Evolutionary conservation across 768 basidiomycete species (phyloP).

Genomic region (Suillus variegatus): DNA sequence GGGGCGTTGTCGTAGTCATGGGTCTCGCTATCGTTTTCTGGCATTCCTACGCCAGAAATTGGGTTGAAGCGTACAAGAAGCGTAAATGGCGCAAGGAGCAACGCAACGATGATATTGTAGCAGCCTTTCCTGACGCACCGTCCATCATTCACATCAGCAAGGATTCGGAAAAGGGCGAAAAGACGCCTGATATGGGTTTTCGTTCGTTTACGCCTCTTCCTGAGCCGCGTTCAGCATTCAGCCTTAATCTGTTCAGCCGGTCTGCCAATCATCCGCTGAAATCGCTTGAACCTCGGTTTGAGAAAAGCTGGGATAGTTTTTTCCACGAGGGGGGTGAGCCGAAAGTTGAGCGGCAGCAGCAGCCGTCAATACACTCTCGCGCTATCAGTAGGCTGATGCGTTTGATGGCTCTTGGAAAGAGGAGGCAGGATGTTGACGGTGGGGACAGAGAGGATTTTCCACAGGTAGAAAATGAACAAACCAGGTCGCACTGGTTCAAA

Average conservation of each 20-base stretch:
- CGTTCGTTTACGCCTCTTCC: conserved; percentile 55
- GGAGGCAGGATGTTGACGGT: conserved; percentile 35
- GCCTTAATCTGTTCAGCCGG: conserved; percentile 38
- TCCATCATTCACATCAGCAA: conserved; percentile 17
- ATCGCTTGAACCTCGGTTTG: conserved; percentile 31
- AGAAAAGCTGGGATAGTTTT: conserved; percentile 49
- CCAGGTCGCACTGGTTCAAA: conserved; percentile 37
- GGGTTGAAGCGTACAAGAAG: conserved; percentile 48
- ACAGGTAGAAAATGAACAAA: conserved; percentile 20
- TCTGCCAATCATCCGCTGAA: conserved; percentile 32
- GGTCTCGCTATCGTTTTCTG: conserved; percentile 69
- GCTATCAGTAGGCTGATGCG: conserved; percentile 38
- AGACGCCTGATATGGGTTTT: conserved; percentile 28
- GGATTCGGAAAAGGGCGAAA: conserved; percentile 27
- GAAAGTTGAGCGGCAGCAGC: conserved; percentile 10
- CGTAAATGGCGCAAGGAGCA: conserved; percentile 55
- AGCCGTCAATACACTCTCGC: conserved; percentile 25
- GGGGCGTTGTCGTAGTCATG: conserved; percentile 83
- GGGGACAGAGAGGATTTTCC: conserved; percentile 24
- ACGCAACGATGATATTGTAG: conserved; percentile 45
- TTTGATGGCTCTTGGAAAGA: conserved; percentile 47
- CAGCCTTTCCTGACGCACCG: conserved; percentile 22
- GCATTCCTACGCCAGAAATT: conserved; percentile 60
- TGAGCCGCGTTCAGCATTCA: conserved; percentile 31
- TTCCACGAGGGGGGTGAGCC: conserved; percentile 30